A percentile compares a stretch with the other conserved stretches of the same genome.
Conservation (phyloP, 768 basidiomycete genomes). For the Pisolithus marmoratus region DNA sequence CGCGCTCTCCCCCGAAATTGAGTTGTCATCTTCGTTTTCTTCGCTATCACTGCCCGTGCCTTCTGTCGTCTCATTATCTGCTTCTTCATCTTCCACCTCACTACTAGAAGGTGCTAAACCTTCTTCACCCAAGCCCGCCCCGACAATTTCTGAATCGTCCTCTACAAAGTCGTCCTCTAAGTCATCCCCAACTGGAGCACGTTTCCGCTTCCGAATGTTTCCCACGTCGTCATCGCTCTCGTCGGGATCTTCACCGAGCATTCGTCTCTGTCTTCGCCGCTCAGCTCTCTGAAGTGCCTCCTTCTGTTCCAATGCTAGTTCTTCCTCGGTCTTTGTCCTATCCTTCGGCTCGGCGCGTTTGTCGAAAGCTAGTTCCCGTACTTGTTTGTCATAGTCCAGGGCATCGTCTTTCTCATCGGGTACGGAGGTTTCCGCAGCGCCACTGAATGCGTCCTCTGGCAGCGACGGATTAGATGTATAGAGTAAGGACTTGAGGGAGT, state of each 20-base stretch:
- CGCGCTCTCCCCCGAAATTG: conserved; percentile 31
- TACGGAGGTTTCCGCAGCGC: neutral
- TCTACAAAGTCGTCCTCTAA: conserved; percentile 78
- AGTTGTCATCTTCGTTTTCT: conserved; percentile 27
- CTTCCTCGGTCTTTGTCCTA: conserved; percentile 94
- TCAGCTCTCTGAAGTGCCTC: conserved; percentile 85
- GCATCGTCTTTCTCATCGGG: conserved; percentile 18
- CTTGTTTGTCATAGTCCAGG: conserved; percentile 85
- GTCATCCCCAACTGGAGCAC: conserved; percentile 74
- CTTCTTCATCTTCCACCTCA: conserved; percentile 29
- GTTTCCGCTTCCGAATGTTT: conserved; percentile 40
- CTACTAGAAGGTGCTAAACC: conserved; percentile 35
- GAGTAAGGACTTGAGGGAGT: conserved; percentile 70
- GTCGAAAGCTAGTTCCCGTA: conserved; percentile 90
- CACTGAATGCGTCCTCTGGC: conserved; percentile 33
- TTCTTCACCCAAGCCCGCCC: conserved; percentile 33
- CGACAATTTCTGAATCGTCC: conserved; percentile 33
- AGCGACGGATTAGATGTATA: conserved; percentile 48
- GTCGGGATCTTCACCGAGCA: conserved; percentile 75
- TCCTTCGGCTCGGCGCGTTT: conserved; percentile 92
- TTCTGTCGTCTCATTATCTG: conserved; percentile 35
- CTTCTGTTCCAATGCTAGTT: conserved; percentile 83
- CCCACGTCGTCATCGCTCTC: conserved; percentile 56
- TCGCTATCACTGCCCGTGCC: conserved; percentile 22
- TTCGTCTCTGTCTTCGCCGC: conserved; percentile 65